phyloP scores from a whole-genome alignment of 768 basidiomycete species.

The Cantharellus anzutake region DNA sequence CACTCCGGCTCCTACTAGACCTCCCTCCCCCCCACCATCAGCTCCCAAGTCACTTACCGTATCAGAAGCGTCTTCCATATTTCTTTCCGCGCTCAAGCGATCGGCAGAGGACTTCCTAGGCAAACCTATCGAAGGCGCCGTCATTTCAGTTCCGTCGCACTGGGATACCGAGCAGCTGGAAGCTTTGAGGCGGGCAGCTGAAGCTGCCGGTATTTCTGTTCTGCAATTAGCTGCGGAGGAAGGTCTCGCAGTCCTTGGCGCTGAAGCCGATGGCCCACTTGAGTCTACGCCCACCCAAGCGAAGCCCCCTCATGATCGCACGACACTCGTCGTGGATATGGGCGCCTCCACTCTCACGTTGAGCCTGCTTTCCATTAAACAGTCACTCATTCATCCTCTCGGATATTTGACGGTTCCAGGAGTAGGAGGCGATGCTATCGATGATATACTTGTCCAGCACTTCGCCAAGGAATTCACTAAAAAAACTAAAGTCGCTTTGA shows the following conservation, averaged over 20 bases:
- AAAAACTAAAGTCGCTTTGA: slow-evolving; percentile 67
- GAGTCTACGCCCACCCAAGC: background rate
- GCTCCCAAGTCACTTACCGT: slow-evolving; percentile 64
- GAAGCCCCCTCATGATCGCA: slow-evolving; percentile 32
- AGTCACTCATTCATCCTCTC: slow-evolving; percentile 51
- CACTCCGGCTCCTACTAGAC: slow-evolving; percentile 40
- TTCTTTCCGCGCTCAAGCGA: slow-evolving; percentile 64
- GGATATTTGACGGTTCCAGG: slow-evolving; percentile 21
- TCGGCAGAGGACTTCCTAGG: slow-evolving; percentile 88
- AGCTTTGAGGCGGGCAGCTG: slow-evolving; percentile 55
- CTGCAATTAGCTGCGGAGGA: slow-evolving; percentile 78
- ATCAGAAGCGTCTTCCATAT: slow-evolving; percentile 67
- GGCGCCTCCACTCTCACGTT: slow-evolving; percentile 56
- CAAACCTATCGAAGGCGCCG: slow-evolving; percentile 54
- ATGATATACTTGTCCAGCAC: slow-evolving; percentile 69
- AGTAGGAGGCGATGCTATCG: slow-evolving; percentile 53
- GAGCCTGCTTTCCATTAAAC: slow-evolving; percentile 46
- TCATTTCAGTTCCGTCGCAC: slow-evolving; percentile 62
- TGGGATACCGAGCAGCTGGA: slow-evolving; percentile 49
- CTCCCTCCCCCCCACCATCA: slow-evolving; percentile 49
- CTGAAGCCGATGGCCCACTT: slow-evolving; percentile 10
- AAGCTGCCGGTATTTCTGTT: slow-evolving; percentile 64
- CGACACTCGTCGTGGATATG: slow-evolving; percentile 63
- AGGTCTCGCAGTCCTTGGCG: slow-evolving; percentile 43
- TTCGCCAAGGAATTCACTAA: slow-evolving; percentile 95